Base-by-base conservation (phyloP, 257 asterid genomes). In the Rubia yunnanensis region DNA sequence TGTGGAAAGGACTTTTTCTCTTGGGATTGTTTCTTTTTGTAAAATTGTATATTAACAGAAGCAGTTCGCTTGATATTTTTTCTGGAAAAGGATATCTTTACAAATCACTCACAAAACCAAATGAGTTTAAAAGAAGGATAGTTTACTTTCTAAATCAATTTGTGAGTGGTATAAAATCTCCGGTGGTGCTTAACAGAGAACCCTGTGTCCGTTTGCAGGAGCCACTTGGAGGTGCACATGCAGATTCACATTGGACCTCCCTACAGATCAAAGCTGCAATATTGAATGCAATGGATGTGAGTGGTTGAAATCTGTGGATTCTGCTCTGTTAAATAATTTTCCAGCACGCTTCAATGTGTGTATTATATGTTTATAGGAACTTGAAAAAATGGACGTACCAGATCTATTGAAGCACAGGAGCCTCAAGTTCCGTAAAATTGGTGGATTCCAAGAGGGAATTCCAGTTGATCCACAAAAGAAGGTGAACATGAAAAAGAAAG, bases 171-270 rank as follows among this genome's bases (percentile, higher is more conserved):
- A 53, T 23, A 39, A 11, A 46, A 17, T 63, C 31, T 10, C 13
- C 32, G 20, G 4, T 39, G 39, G 31, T 41, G 34, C 63, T 31
- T 14, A 30, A 66, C 50, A 30, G 57, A 63, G 57, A 63, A 30
- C 22, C 48, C 39, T 41, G 44, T 63, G 70, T 63, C 53, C 1
- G 66, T 38, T 59, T 80, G 77, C 74, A 92, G 98, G 99, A 92
- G 86, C 96, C 99, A 72, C 94, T 92, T 77, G 96, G 97, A 52
- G 99, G 99, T 66, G 99, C 95, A 32, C 99, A 92, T 76, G 85
- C 89, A 66, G 97, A 92, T 82, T 80, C 97, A 49, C 69, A 86
- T 66, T 89, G 97, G 99, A 89, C 97, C 49, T 92, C 99, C 0
- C 95, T 84, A 77, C 99, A 87, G 84, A 83, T 92, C 50, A 92